Evolutionary conservation across 805 yeast species (phyloP), one percentile per base, ranked within the genome.

Genomic region (Yamadazyma ubonensis): DNA sequence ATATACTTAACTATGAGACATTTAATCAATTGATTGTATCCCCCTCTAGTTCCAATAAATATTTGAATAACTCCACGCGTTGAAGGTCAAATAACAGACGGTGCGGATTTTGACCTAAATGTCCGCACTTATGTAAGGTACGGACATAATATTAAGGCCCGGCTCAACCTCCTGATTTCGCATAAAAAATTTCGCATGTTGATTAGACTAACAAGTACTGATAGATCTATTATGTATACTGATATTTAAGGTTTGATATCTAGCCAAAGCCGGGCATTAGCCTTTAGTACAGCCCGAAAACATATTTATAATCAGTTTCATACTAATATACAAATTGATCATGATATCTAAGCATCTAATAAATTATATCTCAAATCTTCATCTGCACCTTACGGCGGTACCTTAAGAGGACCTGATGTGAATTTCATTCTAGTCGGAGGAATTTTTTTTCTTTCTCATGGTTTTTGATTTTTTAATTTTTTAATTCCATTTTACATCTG

Each of bases 111-210:
- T 27, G 3, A 9, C 30, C 15, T 16, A 27, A 27, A 3, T 32
- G 27, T 32, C 26, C 11, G 12, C n/a, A 10, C 5, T 32, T 18
- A 36, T 37, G 40, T 37, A 30, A 37, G 40, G 40, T 29, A 37
- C 40, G 40, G 40, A 37, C 27, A 37, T 37, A 37, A 25, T n/a
- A 12, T 17, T 16, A 9, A 12, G 3, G 12, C 6, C 11, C 17
- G 3, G 29, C 10, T 22, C n/a, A 33, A 15, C 29, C 33, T 29
- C 30, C 38, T 34, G 16, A 15, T 5, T 6, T n/a, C 14, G 35
- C 39, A 36, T 36, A 36, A 36, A 36, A 36, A 36, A 36, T 36
- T 25, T 32, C n/a, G 20, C 18, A 15, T 28, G 12, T 17, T 23
- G 26, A 23, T 23, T 23, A 23, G 26, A 4, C n/a, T 23, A 4